These are phyloP conservation scores for Hanseniaspora vineae DNA, from an alignment of 805 yeast genomes.

Conservation along the genomic window DNA sequence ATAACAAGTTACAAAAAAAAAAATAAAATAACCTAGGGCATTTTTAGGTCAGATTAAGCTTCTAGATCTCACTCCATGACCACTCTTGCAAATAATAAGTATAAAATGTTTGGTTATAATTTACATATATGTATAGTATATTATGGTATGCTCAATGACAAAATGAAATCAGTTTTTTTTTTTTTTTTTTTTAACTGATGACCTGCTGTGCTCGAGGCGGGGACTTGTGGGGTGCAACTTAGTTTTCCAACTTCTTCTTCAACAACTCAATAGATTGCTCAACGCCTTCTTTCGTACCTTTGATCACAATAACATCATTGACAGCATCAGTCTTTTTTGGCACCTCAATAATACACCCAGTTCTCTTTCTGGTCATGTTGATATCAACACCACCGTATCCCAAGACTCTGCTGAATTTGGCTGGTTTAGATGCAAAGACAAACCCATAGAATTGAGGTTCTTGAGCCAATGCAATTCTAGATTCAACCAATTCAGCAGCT, in stretches of 20 bases:
- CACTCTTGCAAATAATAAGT: too few species aligned
- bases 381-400: slow-evolving; percentile 69
- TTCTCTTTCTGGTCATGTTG: slow-evolving; percentile 43
- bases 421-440: slow-evolving; percentile 43
- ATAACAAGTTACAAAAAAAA: too few species aligned
- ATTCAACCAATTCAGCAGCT: slow-evolving; percentile 29
- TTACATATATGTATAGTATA: too few species aligned
- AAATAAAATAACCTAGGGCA: too few species aligned
- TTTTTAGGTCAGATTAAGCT: too few species aligned
- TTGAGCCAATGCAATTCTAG: slow-evolving; percentile 34
- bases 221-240: too few species aligned
- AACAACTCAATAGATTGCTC: slow-evolving; percentile 33
- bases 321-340: slow-evolving; percentile 46
- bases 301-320: slow-evolving; percentile 41
- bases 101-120: too few species aligned
- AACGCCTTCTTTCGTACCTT: slow-evolving; percentile 47
- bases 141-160: too few species aligned
- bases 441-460: slow-evolving; percentile 39
- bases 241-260: slow-evolving; percentile 15
- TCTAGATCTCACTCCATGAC: too few species aligned
- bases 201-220: too few species aligned
- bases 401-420: slow-evolving; percentile 46
- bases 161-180: too few species aligned
- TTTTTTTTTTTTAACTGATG: too few species aligned
- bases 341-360: slow-evolving; percentile 46